Conservation (phyloP, 2,329 filamentous ascomycete species). For the Cercospora brassicicola region DNA sequence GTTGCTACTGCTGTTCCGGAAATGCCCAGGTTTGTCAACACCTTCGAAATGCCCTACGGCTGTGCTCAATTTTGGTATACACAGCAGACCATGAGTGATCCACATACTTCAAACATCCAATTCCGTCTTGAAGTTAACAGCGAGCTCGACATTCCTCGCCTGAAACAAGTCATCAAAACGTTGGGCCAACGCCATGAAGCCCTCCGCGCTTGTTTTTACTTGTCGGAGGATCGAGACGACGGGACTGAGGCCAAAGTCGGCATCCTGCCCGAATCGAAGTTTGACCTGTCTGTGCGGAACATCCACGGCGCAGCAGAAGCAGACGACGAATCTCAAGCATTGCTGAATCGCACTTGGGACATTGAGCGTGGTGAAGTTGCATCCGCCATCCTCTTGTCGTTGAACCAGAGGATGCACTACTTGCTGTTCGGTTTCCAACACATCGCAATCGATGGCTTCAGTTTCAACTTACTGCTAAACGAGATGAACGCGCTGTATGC, state of each 20-base stretch:
- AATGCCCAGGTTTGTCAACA: conserved; percentile 33
- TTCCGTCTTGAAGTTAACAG: background rate
- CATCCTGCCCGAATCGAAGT: background rate
- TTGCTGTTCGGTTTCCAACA: conserved; percentile 37
- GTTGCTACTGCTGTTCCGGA: conserved; percentile 38
- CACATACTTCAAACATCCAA: background rate
- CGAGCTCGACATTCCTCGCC: background rate
- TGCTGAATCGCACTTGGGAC: background rate
- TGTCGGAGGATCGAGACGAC: background rate
- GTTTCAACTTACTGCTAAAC: conserved; percentile 29
- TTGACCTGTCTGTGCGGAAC: background rate
- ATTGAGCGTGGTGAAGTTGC: background rate
- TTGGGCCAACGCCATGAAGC: background rate
- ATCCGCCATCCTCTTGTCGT: background rate
- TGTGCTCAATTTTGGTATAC: background rate
- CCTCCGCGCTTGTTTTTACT: background rate
- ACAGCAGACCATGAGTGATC: background rate
- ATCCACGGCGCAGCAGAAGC: background rate
- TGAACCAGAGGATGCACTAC: background rate
- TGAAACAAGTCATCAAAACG: background rate
- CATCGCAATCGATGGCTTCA: conserved; percentile 38
- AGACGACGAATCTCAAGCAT: background rate
- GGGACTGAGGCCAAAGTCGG: background rate
- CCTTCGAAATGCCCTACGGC: conserved; percentile 40
- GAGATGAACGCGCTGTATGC: conserved; percentile 26